Percentiles rank a stretch among this genome's conserved stretches.
These are phyloP conservation scores for Apiospora aurea DNA, from an alignment of 2,329 filamentous ascomycete genomes.

Conservation along the genomic window DNA sequence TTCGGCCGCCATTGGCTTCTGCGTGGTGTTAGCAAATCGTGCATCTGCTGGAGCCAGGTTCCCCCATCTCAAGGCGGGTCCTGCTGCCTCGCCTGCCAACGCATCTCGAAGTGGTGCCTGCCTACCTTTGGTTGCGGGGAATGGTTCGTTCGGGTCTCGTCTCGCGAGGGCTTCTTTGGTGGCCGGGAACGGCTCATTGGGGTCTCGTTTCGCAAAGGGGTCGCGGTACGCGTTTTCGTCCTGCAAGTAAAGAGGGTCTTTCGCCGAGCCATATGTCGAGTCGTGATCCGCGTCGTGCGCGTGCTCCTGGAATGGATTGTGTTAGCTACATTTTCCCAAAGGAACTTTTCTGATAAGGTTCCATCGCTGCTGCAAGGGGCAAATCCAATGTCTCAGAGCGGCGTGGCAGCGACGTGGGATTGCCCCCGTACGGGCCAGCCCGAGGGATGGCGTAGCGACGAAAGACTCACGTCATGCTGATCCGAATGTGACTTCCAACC, in stretches of 20 bases:
- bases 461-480: slow-evolving; percentile 39
- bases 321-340: neutral
- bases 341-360: neutral
- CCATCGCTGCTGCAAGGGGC: slow-evolving; percentile 3
- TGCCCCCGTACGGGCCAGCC: slow-evolving; percentile 12
- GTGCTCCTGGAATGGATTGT: slow-evolving; percentile 31
- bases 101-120: neutral
- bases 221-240: slow-evolving; percentile 35
- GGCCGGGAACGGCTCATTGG: slow-evolving; percentile 34
- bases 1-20: slow-evolving; percentile 34
- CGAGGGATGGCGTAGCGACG: slow-evolving; percentile 11
- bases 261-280: slow-evolving; percentile 31
- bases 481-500: slow-evolving; percentile 48
- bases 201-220: slow-evolving; percentile 30
- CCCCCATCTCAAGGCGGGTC: neutral
- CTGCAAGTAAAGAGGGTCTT: slow-evolving; percentile 29
- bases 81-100: neutral
- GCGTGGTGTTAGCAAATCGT: slow-evolving; percentile 30
- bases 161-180: slow-evolving; percentile 35
- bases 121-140: slow-evolving; percentile 37
- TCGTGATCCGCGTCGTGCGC: slow-evolving; percentile 38
- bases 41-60: neutral
- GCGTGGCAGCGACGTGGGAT: neutral
- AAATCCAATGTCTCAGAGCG: neutral
- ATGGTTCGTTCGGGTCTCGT: slow-evolving; percentile 33